Conservation (phyloP, 2,329 filamentous ascomycete genomes). For the Ophidiomyces ophidiicola region DNA sequence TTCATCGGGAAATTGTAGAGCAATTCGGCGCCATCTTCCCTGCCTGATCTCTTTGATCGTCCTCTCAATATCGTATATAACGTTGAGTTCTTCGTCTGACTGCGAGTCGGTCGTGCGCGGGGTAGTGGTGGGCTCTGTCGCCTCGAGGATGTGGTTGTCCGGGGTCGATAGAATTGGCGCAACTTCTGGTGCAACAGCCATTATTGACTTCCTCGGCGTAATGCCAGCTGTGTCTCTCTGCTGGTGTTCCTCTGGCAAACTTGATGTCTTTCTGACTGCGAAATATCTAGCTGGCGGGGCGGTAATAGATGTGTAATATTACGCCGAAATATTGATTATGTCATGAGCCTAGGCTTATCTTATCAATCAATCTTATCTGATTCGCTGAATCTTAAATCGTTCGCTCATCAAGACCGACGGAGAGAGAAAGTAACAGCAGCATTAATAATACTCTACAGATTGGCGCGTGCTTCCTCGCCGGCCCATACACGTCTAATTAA, state of each 20-base stretch:
- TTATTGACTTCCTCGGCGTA: neutral
- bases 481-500: conserved; percentile 49
- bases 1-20: conserved; percentile 87
- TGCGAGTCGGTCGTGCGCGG: conserved; percentile 19
- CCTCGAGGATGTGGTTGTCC: conserved; percentile 48
- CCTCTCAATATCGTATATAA: conserved; percentile 73
- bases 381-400: neutral
- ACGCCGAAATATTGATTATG: neutral
- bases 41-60: conserved; percentile 64
- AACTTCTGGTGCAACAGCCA: conserved; percentile 24
- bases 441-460: conserved; percentile 31
- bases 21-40: conserved; percentile 62
- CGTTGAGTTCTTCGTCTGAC: conserved; percentile 56
- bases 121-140: conserved; percentile 34
- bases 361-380: conserved; percentile 7
- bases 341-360: conserved; percentile 2
- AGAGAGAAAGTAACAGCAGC: neutral
- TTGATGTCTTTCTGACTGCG: neutral
- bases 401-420: neutral
- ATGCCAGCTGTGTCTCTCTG: neutral
- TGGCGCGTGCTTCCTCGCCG: conserved; percentile 44
- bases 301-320: conserved; percentile 4
- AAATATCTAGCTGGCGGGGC: neutral
- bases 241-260: neutral
- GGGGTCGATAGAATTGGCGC: conserved; percentile 53